phyloP scores from a whole-genome alignment of 768 basidiomycete species.

The Collybia sordida region DNA sequence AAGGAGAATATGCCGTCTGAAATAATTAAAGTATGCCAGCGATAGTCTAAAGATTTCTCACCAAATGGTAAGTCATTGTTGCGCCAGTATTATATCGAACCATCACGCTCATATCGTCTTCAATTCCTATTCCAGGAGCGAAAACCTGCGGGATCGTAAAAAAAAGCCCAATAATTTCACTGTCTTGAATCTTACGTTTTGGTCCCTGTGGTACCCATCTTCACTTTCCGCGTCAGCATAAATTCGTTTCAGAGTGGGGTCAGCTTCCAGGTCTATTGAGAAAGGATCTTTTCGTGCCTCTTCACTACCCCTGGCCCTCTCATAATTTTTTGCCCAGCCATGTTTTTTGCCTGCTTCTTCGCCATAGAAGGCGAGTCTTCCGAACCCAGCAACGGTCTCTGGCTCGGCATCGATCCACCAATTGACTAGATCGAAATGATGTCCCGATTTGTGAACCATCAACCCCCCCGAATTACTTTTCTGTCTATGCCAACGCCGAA shows the following conservation, averaged over 20 bases:
- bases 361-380: constrained; percentile 48
- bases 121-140: constrained; percentile 41
- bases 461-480: constrained; percentile 43
- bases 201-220: constrained; percentile 50
- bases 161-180: neutral
- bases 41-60: constrained; percentile 14
- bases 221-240: constrained; percentile 47
- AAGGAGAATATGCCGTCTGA: constrained; percentile 41
- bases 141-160: constrained; percentile 29
- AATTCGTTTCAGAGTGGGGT: constrained; percentile 40
- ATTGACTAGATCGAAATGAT: constrained; percentile 53
- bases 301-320: constrained; percentile 38
- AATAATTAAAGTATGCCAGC: neutral
- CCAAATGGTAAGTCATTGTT: constrained; percentile 54
- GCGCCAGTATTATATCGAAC: constrained; percentile 46
- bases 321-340: constrained; percentile 48
- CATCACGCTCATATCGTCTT: constrained; percentile 52
- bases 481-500: constrained; percentile 49
- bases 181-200: constrained; percentile 33
- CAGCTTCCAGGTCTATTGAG: constrained; percentile 44
- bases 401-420: constrained; percentile 53
- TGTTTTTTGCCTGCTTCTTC: constrained; percentile 41
- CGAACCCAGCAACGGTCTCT: constrained; percentile 44
- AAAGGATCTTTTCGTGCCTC: constrained; percentile 48
- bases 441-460: constrained; percentile 46